Base-by-base conservation (phyloP, 2,329 filamentous ascomycete species). In the Fusarium sp. region DNA sequence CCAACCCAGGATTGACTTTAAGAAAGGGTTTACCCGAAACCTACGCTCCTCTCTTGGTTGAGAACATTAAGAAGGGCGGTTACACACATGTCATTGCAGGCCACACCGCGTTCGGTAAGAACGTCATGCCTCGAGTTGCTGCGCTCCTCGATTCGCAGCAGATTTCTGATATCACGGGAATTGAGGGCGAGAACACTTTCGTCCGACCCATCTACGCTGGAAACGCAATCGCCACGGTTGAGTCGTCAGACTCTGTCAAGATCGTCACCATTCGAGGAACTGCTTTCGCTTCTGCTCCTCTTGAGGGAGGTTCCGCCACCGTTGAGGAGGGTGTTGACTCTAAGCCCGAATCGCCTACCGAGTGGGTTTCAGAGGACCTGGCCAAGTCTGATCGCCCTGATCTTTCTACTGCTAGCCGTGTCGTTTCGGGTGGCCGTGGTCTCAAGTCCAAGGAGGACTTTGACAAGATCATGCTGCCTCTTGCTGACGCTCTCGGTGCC, bases 371-470 rank as follows among this genome's bases (percentile, higher is more conserved):
- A 4, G 96, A 99, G 82, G 91, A 98, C 76, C 88, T 99, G 56
- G 89, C 94, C 75, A 97, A 94, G 83, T 97, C 93, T 49, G 95
- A 98, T 80, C 91, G 97, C 44, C 96, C 96, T 12, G 96, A 99
- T 78, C 89, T 99, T 41, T 91, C 91, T 34, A 97, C 94, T n/a
- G 96, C 96, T 51, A 86, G 88, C 72, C 92, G 88, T 78, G 94
- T 99, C 22, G 96, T 99, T 22, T 97, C 94, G 11, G 96, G 96
- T 71, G 96, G 96, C 9, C 91, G 96, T 74, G 96, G 95, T 45
- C 85, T 99, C 74, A 99, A 98, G 86, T 98, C 95, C 18, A 98
- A 98, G 86, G 94, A 97, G 80, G 94, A 98, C 58, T 99, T 99
- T 77, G 94, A 99, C 83, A 90, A 88, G 75, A 81, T 99, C 58